These are phyloP conservation scores for Melianthus villosus DNA, from an alignment of 441 rosid species.

Conservation along the genomic window DNA sequence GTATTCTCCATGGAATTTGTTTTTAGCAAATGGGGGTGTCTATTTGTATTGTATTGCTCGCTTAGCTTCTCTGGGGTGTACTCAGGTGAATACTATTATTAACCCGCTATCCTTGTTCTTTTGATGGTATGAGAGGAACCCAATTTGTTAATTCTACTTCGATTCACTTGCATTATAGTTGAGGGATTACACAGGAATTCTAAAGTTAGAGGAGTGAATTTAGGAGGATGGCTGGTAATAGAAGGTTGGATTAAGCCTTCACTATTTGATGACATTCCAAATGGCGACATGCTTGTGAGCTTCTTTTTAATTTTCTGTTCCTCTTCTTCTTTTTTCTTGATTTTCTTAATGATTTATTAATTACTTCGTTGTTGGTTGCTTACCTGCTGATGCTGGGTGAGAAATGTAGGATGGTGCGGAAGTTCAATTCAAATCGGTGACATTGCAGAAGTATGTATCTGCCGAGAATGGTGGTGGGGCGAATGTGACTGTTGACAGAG, in stretches of 20 bases:
- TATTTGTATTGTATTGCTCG: conserved; percentile 30
- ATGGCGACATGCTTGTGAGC: conserved; percentile 62
- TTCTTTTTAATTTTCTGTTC: conserved; percentile 8
- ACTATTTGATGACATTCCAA: conserved; percentile 50
- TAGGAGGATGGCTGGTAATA: conserved; percentile 71
- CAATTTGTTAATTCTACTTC: background rate
- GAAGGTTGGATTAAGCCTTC: conserved; percentile 85
- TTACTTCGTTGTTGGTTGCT: too few species aligned
- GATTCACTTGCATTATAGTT: conserved; percentile 19
- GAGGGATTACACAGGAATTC: conserved; percentile 37
- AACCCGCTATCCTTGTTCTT: background rate
- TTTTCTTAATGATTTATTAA: too few species aligned
- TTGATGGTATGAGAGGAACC: background rate
- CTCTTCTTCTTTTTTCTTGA: too few species aligned
- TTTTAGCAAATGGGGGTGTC: conserved; percentile 31
- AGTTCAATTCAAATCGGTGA: conserved; percentile 43
- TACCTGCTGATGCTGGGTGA: too few species aligned
- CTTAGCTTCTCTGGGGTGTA: conserved; percentile 18
- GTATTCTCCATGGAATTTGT: conserved; percentile 44
- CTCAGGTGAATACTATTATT: conserved; percentile 21
- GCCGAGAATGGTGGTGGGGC: conserved; percentile 60
- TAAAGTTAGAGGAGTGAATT: conserved; percentile 60
- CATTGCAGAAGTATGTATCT: conserved; percentile 36
- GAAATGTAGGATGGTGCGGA: conserved; percentile 53
- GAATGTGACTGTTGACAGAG: conserved; percentile 35